Conservation (phyloP, 2,329 filamentous ascomycete genomes). For the Epichloe brachyelytri region DNA sequence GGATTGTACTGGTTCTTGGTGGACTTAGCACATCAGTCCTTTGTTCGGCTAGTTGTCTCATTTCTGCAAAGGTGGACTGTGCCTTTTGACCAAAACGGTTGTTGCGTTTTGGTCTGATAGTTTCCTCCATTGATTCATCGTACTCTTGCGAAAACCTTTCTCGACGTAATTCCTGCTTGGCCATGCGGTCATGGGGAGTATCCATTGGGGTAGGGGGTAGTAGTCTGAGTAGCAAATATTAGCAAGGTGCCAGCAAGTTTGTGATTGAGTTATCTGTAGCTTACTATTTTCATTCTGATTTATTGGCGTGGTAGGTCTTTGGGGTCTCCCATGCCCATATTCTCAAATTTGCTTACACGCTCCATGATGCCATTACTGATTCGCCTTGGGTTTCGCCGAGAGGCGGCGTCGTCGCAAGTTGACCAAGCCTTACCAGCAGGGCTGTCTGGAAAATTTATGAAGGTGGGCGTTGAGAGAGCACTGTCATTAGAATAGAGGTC, state of each 20-base stretch:
- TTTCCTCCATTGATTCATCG: conserved; percentile 55
- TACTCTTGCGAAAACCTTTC: conserved; percentile 46
- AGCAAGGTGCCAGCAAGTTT: conserved; percentile 1
- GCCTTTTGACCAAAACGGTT: conserved; percentile 29
- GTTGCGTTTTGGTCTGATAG: conserved; percentile 42
- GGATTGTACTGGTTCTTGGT: conserved; percentile 37
- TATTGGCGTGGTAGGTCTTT: conserved; percentile 49
- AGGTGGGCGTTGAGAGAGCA: conserved; percentile 35
- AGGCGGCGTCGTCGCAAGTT: conserved; percentile 31
- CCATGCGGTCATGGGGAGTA: conserved; percentile 40
- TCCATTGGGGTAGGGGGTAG: conserved; percentile 54
- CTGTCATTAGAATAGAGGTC: conserved; percentile 35
- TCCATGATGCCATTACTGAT: conserved; percentile 51
- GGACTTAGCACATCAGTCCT: conserved; percentile 39
- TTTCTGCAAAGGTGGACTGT: conserved; percentile 44
- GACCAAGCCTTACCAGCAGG: conserved; percentile 35
- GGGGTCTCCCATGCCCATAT: conserved; percentile 30
- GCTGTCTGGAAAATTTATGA: conserved; percentile 37
- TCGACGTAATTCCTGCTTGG: conserved; percentile 28
- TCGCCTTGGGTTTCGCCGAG: conserved; percentile 29
- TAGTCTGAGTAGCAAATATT: conserved; percentile 31
- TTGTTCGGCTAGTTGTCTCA: conserved; percentile 43
- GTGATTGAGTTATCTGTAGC: conserved; percentile 14
- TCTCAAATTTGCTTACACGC: conserved; percentile 47
- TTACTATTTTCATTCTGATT: conserved; percentile 47